Evolutionary conservation across 2,329 filamentous ascomycete species (phyloP).

Genomic region (Ophioceras dolichostomum): DNA sequence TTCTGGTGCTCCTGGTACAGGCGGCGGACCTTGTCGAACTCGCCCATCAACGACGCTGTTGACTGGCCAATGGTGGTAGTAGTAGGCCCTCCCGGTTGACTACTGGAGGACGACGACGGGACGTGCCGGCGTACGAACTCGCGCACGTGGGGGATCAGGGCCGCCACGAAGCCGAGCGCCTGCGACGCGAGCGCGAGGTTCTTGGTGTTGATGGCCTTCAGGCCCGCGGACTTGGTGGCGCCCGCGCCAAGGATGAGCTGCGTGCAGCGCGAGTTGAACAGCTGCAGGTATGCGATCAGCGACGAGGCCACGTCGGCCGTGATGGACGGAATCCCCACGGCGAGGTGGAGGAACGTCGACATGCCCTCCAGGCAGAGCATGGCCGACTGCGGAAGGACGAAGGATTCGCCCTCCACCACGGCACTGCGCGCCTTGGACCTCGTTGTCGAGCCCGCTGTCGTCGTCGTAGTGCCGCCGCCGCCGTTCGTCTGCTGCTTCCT

Average conservation of each 20-base stretch:
- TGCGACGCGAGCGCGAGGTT: conserved; percentile 88
- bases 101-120: conserved; percentile 18
- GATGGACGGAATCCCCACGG: conserved; percentile 79
- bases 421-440: conserved; percentile 62
- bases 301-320: conserved; percentile 68
- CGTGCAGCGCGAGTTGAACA: conserved; percentile 94
- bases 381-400: conserved; percentile 75
- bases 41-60: conserved; percentile 51
- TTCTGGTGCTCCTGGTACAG: conserved; percentile 81
- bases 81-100: background rate
- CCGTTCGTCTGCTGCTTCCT: background rate
- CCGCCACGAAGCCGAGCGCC: conserved; percentile 75
- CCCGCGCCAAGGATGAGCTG: conserved; percentile 93
- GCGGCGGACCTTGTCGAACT: conserved; percentile 80
- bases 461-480: too few relatives aligned
- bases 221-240: conserved; percentile 73
- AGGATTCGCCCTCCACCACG: conserved; percentile 71
- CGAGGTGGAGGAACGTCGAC: conserved; percentile 70
- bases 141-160: conserved; percentile 77
- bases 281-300: conserved; percentile 74
- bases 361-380: conserved; percentile 71
- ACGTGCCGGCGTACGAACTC: conserved; percentile 80
- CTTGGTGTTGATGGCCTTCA: conserved; percentile 94
- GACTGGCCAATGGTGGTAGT: conserved; percentile 6
- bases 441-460: conserved; percentile 13